Base-by-base conservation (phyloP, 176 grass and related monocot genomes). In the Triticum timopheevii region DNA sequence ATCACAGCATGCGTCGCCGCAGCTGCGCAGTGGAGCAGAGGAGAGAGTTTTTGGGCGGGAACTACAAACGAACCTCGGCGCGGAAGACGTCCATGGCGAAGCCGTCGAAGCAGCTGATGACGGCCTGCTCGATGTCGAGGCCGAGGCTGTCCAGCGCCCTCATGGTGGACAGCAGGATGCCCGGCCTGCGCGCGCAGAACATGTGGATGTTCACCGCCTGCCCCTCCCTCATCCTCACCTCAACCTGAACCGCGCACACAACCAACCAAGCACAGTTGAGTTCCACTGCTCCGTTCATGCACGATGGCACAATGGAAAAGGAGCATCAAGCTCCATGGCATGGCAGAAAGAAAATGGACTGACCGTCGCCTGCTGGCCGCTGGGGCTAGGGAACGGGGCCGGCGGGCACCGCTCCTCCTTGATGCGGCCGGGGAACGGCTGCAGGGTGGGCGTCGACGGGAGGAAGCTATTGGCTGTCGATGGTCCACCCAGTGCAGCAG, bases 191-290 rank as follows among this genome's bases (percentile, higher is more conserved):
- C 3, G 91, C 74, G n/a, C 93, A 98, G 70, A 95, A 93, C 96
- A 98, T 98, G 77, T 95, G 96, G 63, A 98, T 98, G 79, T 95
- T 93, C 38, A 98, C 88, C 12, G 82, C 85, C 54, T 86, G 86
- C 42, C 93, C 91, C 82, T 93, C 89, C 80, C 89, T 88, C 87
- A 89, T 81, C 65, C 84, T 87, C n/a, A 98, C 96, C 65, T 98
- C 96, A 13, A 95, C 93, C 96, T 98, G 13, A 25, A 52, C 6
- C 1, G 19, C 49, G 5, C 24, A 65, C 33, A 62, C 50, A 20
- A 58, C 7, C 54, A 56, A 12, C 11, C 19, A n/a, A 61, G 17
- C 47, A 78, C 1, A 39, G 8, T 13, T 74, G 13, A 28, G 70
- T 72, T 10, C 65, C 72, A 24, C 8, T 54, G 6, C 45, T 80